Evolutionary conservation across 352 stramenopile genomes (phyloP), one percentile per base, ranked within the genome.

Genomic region (Pythium plurisporium): DNA sequence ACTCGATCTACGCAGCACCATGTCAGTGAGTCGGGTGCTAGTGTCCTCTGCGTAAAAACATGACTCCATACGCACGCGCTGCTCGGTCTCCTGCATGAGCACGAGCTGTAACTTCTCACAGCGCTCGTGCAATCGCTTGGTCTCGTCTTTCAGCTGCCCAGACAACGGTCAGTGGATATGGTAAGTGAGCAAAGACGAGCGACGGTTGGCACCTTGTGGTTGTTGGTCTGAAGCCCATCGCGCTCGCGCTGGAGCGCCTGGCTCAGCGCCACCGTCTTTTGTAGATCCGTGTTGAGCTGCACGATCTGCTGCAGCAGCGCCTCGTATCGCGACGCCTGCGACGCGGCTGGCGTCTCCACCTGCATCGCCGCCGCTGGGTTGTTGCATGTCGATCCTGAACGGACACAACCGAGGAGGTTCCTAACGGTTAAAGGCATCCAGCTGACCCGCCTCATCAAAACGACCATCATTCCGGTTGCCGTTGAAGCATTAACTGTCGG

Each of bases 231-330:
- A 9, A 87, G 61, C 2, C 72, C 73, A 50, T 94, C 84, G 9
- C 82, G 80, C 75, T 92, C 82, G 40, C 71, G 74, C 49, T 92
- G 81, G 47, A 94, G 67, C 36, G 76, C 67, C 72, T 94, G 82
- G 46, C 82, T 92, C 42, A 92, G 65, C 62, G 82, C 78, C 44
- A 73, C 82, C 12, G 84, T 91, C 63, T 94, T 92, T 51, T 92
- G 82, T 22, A 91, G 64, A 50, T 92, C 84, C 42, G 82, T 78
- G 47, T 92, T 92, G 4, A 92, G 72, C 67, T 91, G 82, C 54
- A 92, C 81, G 54, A 94, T 86, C 73, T 94, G 82, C 34, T 78
- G 73, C 50, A 94, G 56, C 55, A 92, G 67, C 27, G 81, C 70
- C 30, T 90, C 85, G 61, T 94, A 92, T 17, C 72, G 77, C 26